A percentile compares a stretch with the other conserved stretches of the same genome.
phyloP scores from a whole-genome alignment of 2,329 filamentous ascomycete genomes.

The Diaporthe sp. region DNA sequence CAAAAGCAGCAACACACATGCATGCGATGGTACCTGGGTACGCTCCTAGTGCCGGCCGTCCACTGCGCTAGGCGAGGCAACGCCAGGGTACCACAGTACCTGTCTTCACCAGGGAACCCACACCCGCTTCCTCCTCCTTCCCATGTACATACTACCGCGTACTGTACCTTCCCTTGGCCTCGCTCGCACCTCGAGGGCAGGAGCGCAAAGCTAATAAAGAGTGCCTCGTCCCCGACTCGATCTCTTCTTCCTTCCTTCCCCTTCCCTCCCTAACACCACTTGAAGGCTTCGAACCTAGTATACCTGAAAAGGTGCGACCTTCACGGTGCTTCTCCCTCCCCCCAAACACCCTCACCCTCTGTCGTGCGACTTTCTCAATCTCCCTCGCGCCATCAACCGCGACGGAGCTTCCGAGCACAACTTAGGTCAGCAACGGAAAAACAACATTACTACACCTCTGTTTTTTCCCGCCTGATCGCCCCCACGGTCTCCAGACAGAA shows the following conservation, averaged over 20 bases:
- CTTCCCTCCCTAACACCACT: slow-evolving; percentile 44
- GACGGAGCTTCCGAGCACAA: slow-evolving; percentile 42
- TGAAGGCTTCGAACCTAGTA: slow-evolving; percentile 37
- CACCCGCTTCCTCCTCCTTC: slow-evolving; percentile 21
- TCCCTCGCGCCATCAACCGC: slow-evolving; percentile 37
- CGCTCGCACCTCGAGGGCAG: slow-evolving; percentile 26
- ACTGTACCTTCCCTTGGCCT: slow-evolving; percentile 15
- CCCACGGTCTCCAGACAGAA: slow-evolving; percentile 5
- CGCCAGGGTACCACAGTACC: slow-evolving; percentile 29
- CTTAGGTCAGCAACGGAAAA: slow-evolving; percentile 35
- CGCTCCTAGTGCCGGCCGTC: slow-evolving; percentile 22
- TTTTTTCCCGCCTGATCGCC: slow-evolving; percentile 3
- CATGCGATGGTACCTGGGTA: slow-evolving; percentile 30
- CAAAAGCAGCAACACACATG: neutral
- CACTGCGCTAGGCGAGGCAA: slow-evolving; percentile 11
- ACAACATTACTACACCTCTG: slow-evolving; percentile 39
- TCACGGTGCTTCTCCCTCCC: slow-evolving; percentile 38
- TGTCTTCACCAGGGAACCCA: slow-evolving; percentile 13
- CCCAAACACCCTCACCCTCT: slow-evolving; percentile 6
- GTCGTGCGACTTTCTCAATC: slow-evolving; percentile 42
- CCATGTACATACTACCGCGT: slow-evolving; percentile 28
- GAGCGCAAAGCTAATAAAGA: slow-evolving; percentile 38
- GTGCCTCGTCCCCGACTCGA: slow-evolving; percentile 40
- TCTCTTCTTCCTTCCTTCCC: slow-evolving; percentile 43
- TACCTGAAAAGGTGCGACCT: slow-evolving; percentile 40